phyloP scores from a whole-genome alignment of 1,284 basidiomycete species.

The Volvariella surrecta region DNA sequence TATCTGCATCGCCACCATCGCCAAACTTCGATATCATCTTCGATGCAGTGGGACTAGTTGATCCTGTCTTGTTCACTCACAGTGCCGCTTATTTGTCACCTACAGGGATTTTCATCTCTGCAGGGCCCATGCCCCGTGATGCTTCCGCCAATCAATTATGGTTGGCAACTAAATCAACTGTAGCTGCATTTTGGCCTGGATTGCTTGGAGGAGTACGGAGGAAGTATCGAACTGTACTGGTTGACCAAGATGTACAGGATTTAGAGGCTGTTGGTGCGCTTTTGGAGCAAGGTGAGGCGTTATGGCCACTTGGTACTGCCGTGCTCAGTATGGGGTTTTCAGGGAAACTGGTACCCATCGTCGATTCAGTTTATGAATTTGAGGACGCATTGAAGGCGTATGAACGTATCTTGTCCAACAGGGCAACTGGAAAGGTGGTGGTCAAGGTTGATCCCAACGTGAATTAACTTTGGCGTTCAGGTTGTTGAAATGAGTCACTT shows the following conservation, averaged over 20 bases:
- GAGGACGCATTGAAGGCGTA: constrained; percentile 53
- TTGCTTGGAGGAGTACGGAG: constrained; percentile 41
- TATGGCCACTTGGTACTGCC: neutral
- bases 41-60: constrained; percentile 29
- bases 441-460: constrained; percentile 28
- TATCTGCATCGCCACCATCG: constrained; percentile 26
- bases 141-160: constrained; percentile 17
- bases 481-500: too few species aligned
- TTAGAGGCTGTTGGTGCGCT: constrained; percentile 28
- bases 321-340: constrained; percentile 1
- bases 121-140: constrained; percentile 28
- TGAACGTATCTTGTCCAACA: constrained; percentile 42
- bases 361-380: constrained; percentile 56
- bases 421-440: constrained; percentile 58
- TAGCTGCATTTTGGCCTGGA: constrained; percentile 23
- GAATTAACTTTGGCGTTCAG: too few species aligned
- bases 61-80: constrained; percentile 28
- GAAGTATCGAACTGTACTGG: constrained; percentile 25
- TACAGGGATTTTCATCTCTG: constrained; percentile 34
- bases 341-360: constrained; percentile 46
- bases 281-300: constrained; percentile 33
- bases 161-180: constrained; percentile 19
- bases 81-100: constrained; percentile 38
- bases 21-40: constrained; percentile 35
- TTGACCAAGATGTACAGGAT: constrained; percentile 24